Evolutionary conservation across 805 yeast genomes (phyloP).

Genomic region (Starmera dryadoides): DNA sequence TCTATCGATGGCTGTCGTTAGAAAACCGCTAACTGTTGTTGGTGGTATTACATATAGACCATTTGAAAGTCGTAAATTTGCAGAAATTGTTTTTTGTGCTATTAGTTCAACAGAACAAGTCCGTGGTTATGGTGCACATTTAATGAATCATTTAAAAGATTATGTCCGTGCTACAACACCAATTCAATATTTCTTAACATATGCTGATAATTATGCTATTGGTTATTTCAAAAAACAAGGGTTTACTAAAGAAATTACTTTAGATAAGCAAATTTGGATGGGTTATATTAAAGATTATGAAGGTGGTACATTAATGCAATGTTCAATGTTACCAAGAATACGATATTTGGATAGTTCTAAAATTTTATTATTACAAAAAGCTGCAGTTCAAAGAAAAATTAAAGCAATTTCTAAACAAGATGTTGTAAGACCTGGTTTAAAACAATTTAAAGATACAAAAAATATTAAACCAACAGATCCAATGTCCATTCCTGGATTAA

Average conservation of each 20-base stretch:
- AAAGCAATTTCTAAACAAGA: constrained; percentile 73
- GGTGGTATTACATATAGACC: constrained; percentile 98
- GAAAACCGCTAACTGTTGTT: constrained; percentile 90
- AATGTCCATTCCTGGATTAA: constrained; percentile 77
- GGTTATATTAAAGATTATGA: constrained; percentile 98
- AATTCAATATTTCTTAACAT: constrained; percentile 80
- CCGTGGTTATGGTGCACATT: constrained; percentile 96
- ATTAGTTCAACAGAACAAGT: constrained; percentile 97
- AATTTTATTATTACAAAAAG: constrained; percentile 80
- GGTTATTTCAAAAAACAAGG: constrained; percentile 99
- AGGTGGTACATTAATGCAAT: constrained; percentile 98
- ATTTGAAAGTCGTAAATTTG: constrained; percentile 82
- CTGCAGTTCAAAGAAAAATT: constrained; percentile 83
- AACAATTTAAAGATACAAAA: constrained; percentile 48
- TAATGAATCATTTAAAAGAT: constrained; percentile 96
- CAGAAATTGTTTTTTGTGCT: constrained; percentile 98
- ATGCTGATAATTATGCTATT: constrained; percentile 98
- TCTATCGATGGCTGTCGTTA: constrained; percentile 90
- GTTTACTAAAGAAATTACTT: constrained; percentile 87
- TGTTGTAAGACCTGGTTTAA: constrained; percentile 74
- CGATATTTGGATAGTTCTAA: constrained; percentile 87
- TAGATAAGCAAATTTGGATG: constrained; percentile 88
- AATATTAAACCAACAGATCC: constrained; percentile 63
- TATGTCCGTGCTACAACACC: constrained; percentile 86
- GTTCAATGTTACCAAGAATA: constrained; percentile 83